These are phyloP conservation scores for Pythium rishiriense DNA, from an alignment of 352 stramenopile genomes.

Conservation along the genomic window DNA sequence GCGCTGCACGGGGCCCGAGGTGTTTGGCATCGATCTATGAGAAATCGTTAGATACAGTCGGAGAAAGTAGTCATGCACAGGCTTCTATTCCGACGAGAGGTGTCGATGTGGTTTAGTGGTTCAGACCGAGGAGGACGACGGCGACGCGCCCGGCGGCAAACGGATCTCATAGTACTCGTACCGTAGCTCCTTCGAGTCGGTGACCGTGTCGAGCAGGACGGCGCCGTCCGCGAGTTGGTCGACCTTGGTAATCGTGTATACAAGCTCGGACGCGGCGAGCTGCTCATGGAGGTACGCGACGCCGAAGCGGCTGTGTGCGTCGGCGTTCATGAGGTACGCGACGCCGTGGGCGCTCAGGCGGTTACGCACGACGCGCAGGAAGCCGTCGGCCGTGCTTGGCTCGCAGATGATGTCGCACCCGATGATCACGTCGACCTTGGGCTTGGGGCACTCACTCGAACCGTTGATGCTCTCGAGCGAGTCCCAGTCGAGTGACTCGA, in stretches of 20 bases:
- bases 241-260: constrained; percentile 72
- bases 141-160: constrained; percentile 20
- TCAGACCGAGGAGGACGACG: background rate
- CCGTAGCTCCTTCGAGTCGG: constrained; percentile 70
- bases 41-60: background rate
- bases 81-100: background rate
- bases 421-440: constrained; percentile 80
- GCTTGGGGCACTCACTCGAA: constrained; percentile 15
- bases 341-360: constrained; percentile 54
- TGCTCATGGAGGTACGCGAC: constrained; percentile 71
- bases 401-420: constrained; percentile 89
- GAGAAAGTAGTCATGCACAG: no score
- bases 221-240: constrained; percentile 52
- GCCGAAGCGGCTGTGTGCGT: constrained; percentile 85
- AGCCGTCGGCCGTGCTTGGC: constrained; percentile 84
- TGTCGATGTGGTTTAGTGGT: background rate
- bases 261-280: constrained; percentile 59
- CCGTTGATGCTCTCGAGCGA: constrained; percentile 59
- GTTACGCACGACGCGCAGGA: constrained; percentile 70
- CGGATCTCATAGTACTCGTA: constrained; percentile 90
- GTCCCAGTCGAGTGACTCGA: constrained; percentile 81
- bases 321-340: constrained; percentile 86
- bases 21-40: constrained; percentile 54
- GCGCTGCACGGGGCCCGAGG: constrained; percentile 59
- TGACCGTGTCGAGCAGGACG: constrained; percentile 74